Percentiles rank a stretch among this genome's conserved stretches.
phyloP scores from a whole-genome alignment of 495 filamentous ascomycete genomes.

The Eremomyces bilateralis region DNA sequence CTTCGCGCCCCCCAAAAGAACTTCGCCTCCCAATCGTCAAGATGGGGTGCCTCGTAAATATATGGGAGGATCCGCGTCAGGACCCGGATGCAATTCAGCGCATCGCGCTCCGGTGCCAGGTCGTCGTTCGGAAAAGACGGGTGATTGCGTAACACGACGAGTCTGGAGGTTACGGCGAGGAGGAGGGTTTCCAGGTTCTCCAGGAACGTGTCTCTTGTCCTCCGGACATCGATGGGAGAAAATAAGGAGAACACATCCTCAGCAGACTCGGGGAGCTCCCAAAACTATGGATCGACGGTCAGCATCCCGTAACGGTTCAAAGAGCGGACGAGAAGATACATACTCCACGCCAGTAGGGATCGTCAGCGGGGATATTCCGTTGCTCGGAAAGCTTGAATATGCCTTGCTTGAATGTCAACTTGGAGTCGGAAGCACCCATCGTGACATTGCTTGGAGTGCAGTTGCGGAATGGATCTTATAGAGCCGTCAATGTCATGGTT shows the following conservation, averaged over 20 bases:
- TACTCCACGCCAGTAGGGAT: slow-evolving; percentile 86
- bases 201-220: slow-evolving; percentile 66
- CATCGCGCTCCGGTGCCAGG: slow-evolving; percentile 71
- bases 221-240: slow-evolving; percentile 77
- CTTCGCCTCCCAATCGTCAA: slow-evolving; percentile 72
- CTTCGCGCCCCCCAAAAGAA: slow-evolving; percentile 77
- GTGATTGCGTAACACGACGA: slow-evolving; percentile 65
- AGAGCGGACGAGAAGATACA: slow-evolving; percentile 13
- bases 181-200: slow-evolving; percentile 86
- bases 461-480: too few species aligned
- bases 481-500: too few species aligned
- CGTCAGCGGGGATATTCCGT: slow-evolving; percentile 65
- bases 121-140: slow-evolving; percentile 79
- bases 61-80: slow-evolving; percentile 83
- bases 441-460: too few species aligned
- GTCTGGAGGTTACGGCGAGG: slow-evolving; percentile 54
- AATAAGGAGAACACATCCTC: slow-evolving; percentile 97
- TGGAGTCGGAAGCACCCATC: slow-evolving; percentile 98
- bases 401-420: slow-evolving; percentile 96
- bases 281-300: slow-evolving; percentile 42
- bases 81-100: slow-evolving; percentile 81
- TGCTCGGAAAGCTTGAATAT: slow-evolving; percentile 94
- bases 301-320: slow-evolving; percentile 1
- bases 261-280: slow-evolving; percentile 87
- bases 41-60: slow-evolving; percentile 72